Conservation (phyloP, 208 protist species). For the Wallacemonas sp. region DNA sequence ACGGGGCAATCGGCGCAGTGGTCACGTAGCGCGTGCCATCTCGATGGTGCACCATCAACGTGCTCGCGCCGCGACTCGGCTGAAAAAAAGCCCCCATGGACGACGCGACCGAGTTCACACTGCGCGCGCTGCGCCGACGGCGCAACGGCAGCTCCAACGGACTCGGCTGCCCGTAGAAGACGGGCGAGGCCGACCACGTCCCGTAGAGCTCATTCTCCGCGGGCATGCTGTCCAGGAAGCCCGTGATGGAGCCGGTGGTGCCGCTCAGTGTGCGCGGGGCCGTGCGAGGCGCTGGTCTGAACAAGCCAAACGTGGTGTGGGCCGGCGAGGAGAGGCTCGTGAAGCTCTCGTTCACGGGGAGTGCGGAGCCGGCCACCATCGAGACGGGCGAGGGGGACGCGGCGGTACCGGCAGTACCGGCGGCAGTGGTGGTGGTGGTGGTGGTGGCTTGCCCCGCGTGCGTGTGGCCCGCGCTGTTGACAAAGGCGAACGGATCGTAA, state of each 20-base stretch:
- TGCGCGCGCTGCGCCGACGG: conserved; percentile 13
- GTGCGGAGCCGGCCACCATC: too few species aligned
- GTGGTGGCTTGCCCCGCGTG: too few species aligned
- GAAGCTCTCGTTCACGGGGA: not conserved
- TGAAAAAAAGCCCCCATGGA: conserved; percentile 17
- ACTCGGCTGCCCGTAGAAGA: conserved; percentile 11
- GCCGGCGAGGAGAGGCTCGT: not conserved
- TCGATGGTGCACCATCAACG: conserved; percentile 4
- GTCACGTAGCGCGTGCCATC: conserved; percentile 9
- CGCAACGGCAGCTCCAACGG: conserved; percentile 5
- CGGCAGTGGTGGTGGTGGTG: not conserved
- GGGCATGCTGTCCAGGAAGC: not conserved
- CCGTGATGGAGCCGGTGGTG: conserved; percentile 2
- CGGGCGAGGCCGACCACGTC: not conserved
- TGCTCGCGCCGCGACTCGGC: conserved; percentile 6
- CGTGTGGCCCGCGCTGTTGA: too few species aligned
- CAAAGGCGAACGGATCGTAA: conserved; percentile 2
- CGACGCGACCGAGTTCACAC: conserved; percentile 10
- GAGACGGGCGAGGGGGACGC: too few species aligned
- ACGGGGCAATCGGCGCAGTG: not conserved
- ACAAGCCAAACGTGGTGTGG: not conserved
- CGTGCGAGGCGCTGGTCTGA: not conserved
- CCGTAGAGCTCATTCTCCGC: conserved; percentile 9
- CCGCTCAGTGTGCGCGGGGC: not conserved
- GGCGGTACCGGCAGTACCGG: not conserved